Evolutionary conservation across 1,139 yeast genomes (phyloP).

Genomic region (Geotrichum aggregatum): DNA sequence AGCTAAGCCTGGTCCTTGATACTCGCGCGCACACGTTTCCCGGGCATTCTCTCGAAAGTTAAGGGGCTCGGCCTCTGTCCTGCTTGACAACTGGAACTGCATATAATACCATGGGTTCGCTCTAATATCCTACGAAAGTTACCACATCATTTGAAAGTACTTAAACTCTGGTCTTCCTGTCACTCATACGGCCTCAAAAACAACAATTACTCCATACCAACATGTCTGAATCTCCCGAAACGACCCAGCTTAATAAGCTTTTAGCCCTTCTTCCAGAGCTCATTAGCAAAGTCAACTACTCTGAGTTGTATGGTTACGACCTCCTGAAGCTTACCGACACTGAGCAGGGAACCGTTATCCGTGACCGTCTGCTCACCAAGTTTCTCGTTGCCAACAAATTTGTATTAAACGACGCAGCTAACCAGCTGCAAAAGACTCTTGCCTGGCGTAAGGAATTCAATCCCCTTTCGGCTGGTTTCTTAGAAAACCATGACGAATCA

Average conservation of each 20-base stretch:
- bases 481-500: conserved; percentile 58
- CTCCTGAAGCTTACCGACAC: conserved; percentile 36
- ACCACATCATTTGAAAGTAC: too few relatives aligned
- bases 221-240: neutral
- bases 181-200: too few relatives aligned
- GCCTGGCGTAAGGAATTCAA: conserved; percentile 75
- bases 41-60: too few relatives aligned
- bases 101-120: too few relatives aligned
- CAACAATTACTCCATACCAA: too few relatives aligned
- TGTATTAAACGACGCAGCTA: conserved; percentile 47
- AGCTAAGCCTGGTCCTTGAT: too few relatives aligned
- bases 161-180: too few relatives aligned
- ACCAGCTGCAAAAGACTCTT: conserved; percentile 55
- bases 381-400: conserved; percentile 64
- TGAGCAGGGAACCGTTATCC: conserved; percentile 31
- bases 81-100: too few relatives aligned
- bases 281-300: conserved; percentile 52
- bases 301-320: conserved; percentile 75
- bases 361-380: conserved; percentile 58
- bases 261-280: conserved; percentile 28
- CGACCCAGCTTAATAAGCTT: conserved; percentile 25
- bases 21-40: too few relatives aligned
- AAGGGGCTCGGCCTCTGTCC: too few relatives aligned
- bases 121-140: too few relatives aligned
- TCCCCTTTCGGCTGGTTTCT: conserved; percentile 74